Evolutionary conservation across 768 basidiomycete species (phyloP).

Genomic region (Kwoniella heveanensis): DNA sequence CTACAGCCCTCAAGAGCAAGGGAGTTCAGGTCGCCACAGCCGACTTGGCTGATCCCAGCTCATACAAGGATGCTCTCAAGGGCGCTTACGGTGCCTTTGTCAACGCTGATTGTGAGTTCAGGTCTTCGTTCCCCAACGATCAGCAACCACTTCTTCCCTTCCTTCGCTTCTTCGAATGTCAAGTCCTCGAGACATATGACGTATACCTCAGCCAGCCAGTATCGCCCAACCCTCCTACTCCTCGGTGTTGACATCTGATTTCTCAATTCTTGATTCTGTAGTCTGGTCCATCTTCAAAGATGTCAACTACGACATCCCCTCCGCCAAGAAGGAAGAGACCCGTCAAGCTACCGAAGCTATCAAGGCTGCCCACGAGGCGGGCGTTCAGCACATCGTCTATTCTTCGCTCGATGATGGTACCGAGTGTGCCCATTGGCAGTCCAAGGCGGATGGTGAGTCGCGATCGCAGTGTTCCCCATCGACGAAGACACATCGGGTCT

Average conservation of each 20-base stretch:
- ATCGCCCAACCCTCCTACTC: too few relatives aligned
- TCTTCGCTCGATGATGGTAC: conserved; percentile 29
- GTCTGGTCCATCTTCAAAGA: conserved; percentile 3
- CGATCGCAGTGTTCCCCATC: too few relatives aligned
- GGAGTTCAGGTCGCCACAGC: conserved; percentile 6
- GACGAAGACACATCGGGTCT: too few relatives aligned
- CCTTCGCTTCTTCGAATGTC: background rate
- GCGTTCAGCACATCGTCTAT: conserved; percentile 38
- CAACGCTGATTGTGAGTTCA: conserved; percentile 14
- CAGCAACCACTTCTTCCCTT: background rate
- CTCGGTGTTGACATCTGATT: too few relatives aligned
- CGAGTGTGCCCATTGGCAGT: conserved; percentile 14
- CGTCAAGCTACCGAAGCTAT: conserved; percentile 18
- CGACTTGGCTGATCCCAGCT: conserved; percentile 6
- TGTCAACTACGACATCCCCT: background rate
- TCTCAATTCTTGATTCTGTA: too few relatives aligned
- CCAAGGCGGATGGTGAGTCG: conserved; percentile 27
- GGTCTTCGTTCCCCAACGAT: background rate
- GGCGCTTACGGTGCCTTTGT: conserved; percentile 12
- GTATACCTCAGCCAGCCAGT: too few relatives aligned
- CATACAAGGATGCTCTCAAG: conserved; percentile 5
- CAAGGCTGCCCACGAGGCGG: conserved; percentile 25
- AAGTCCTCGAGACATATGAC: too few relatives aligned
- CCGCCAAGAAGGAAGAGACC: conserved; percentile 1
- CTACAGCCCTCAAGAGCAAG: conserved; percentile 7